Evolutionary conservation across 78 protist species (phyloP), one percentile per base, ranked within the genome.

Genomic region (Cavenderia fasciculata): DNA sequence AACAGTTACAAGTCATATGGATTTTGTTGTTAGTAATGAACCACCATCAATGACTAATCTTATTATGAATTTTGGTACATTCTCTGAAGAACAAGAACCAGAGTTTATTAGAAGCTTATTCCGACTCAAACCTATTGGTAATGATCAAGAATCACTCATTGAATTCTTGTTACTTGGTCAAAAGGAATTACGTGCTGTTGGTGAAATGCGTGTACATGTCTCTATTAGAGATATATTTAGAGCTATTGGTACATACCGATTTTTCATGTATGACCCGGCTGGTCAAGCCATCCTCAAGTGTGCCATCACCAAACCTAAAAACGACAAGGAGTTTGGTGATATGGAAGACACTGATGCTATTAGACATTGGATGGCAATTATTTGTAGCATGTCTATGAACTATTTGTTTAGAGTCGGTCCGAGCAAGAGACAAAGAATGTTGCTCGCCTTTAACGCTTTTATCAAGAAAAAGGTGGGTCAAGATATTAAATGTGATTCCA

Each of bases 41-140:
- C 94, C 94, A 29, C 79, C 87, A 40, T 77, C 94, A 31, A 40
- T 88, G 74, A 57, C 52, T 29, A 43, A 71, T 27, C 31, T 86
- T 5, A 47, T 31, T 25, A 43, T 82, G 0, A 41, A 68, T 25
- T 82, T 43, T 82, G 90, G 90, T 19, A 33, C 27, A 57, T 44
- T 82, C n/a, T 19, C 33, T 34, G 12, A 3, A 7, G 43, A 52
- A 1, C 56, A 71, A 19, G 75, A 78, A 65, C 4, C 21, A 25
- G 19, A 44, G 51, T 78, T 78, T 33, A 8, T 78, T 11, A 23
- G 65, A 5, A n/a, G 36, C 6, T 12, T 65, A 4, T 78, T 65
- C 38, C 4, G 36, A 12, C n/a, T 56, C 11, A 34, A n/a, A 3
- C 10, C 40, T 1, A 71, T 51, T 4, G 21, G 43, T 8, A 1